A percentile compares a stretch with the other conserved stretches of the same genome.
Conservation (phyloP, 2,329 filamentous ascomycete species). For the Fusarium denticulatum region DNA sequence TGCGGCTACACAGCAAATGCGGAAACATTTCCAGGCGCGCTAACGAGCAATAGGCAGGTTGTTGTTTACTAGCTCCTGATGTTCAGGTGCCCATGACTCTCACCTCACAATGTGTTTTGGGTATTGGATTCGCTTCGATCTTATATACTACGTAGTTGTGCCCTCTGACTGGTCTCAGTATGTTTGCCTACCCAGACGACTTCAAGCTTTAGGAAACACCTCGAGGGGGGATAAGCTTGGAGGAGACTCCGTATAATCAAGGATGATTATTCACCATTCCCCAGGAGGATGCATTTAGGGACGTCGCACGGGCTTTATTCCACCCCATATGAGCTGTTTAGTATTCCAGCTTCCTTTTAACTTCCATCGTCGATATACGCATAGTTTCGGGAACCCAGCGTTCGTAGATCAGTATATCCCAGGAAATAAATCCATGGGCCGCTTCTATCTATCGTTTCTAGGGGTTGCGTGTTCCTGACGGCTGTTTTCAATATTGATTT, state of each 20-base stretch:
- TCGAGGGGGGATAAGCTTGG: background rate
- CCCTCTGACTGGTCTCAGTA: background rate
- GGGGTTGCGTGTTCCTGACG: background rate
- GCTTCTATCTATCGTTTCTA: background rate
- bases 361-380: background rate
- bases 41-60: conserved; percentile 24
- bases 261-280: background rate
- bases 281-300: no score
- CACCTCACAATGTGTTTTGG: background rate
- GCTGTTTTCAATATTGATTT: background rate
- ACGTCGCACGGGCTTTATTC: background rate
- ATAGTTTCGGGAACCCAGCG: background rate
- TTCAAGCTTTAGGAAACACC: background rate
- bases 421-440: no score
- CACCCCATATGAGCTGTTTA: background rate
- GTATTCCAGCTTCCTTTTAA: background rate
- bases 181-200: background rate
- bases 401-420: background rate
- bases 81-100: conserved; percentile 12
- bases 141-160: background rate
- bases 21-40: background rate
- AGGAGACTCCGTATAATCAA: background rate
- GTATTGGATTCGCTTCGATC: conserved; percentile 17
- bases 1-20: background rate
- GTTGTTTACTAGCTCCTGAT: background rate